Evolutionary conservation across 257 asterid species (phyloP).

Genomic region (Nicotiana tomentosiformis): DNA sequence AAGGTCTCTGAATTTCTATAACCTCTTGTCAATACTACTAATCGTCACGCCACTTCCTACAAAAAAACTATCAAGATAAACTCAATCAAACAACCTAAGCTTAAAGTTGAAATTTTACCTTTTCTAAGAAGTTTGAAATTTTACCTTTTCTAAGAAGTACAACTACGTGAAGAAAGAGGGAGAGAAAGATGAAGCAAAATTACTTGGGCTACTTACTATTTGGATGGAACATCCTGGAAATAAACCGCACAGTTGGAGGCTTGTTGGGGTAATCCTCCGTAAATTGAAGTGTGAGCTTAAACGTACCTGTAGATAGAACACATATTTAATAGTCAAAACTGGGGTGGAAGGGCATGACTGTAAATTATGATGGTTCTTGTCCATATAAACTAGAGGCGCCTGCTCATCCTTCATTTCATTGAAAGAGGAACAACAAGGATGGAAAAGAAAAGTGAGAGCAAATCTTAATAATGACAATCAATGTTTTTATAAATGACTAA

Average conservation of each 20-base stretch:
- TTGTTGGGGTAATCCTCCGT: conserved; percentile 91
- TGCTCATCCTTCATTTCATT: neutral
- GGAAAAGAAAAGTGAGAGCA: neutral
- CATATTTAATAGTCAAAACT: neutral
- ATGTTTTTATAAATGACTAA: neutral
- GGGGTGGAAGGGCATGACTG: neutral
- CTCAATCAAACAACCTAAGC: neutral
- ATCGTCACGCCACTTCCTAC: neutral
- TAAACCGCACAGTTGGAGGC: conserved; percentile 89
- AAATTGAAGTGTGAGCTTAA: conserved; percentile 85
- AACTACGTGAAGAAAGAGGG: neutral
- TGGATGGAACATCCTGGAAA: conserved; percentile 97
- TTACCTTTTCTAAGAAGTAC: neutral
- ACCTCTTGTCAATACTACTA: neutral
- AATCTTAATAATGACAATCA: neutral
- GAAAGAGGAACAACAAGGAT: neutral
- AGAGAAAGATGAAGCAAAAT: neutral
- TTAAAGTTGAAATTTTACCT: neutral
- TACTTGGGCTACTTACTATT: conserved; percentile 60
- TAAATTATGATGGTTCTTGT: neutral
- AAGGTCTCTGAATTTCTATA: neutral
- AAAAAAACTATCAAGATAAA: neutral
- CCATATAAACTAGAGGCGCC: neutral
- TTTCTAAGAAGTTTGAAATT: neutral
- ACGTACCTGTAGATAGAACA: conserved; percentile 52